Evolutionary conservation across 306 rosid genomes (phyloP).

Genomic region (Prunus campanulata): DNA sequence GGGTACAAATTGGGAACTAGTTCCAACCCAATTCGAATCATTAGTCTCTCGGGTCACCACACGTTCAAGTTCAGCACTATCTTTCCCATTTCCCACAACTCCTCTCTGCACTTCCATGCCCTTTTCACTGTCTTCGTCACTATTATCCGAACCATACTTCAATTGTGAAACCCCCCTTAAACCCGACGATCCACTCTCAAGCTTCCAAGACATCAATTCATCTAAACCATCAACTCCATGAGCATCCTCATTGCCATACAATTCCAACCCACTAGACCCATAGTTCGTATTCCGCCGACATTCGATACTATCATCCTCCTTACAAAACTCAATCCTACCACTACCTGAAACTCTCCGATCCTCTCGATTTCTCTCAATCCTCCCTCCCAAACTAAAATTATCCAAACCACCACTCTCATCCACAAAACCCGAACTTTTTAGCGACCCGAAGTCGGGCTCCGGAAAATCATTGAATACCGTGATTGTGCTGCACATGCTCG

Average conservation of each 20-base stretch:
- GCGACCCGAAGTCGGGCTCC: conserved; percentile 52
- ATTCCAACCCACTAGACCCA: conserved; percentile 40
- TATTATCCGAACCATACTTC: conserved; percentile 20
- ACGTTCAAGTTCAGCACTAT: conserved; percentile 14
- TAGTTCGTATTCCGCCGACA: conserved; percentile 14
- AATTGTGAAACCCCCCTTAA: conserved; percentile 15
- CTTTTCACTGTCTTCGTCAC: conserved; percentile 21
- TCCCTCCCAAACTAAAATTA: conserved; percentile 50
- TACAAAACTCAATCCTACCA: conserved; percentile 19
- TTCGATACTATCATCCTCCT: conserved; percentile 5
- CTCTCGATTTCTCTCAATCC: conserved; percentile 25
- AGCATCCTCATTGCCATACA: conserved; percentile 48
- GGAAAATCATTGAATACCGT: conserved; percentile 64
- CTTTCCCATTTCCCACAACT: conserved; percentile 5
- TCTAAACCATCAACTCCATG: conserved; percentile 30
- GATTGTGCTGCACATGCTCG: conserved; percentile 63
- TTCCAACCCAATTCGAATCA: conserved; percentile 23
- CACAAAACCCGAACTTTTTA: conserved; percentile 32
- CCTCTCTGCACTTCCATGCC: conserved; percentile 6
- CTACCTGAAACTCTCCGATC: conserved; percentile 31
- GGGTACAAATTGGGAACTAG: conserved; percentile 8
- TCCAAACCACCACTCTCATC: conserved; percentile 50
- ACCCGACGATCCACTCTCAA: conserved; percentile 32
- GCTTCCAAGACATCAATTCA: conserved; percentile 44
- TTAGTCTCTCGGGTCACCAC: conserved; percentile 7